Base-by-base conservation (phyloP, 164 flowering plant species). In the Platanus orientalis region DNA sequence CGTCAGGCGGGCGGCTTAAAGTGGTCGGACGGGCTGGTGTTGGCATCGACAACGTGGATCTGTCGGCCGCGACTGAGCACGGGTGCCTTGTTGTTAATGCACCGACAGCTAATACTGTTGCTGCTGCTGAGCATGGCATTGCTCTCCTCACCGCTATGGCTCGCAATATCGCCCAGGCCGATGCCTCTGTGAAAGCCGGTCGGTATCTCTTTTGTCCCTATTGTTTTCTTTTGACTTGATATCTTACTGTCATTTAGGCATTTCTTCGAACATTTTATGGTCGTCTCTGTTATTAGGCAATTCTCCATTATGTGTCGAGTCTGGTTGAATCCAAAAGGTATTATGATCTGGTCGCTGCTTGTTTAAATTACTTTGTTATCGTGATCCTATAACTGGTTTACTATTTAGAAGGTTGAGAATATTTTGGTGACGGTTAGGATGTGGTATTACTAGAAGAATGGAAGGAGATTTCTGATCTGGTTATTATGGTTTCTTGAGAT, bases 1-100 rank as follows among this genome's bases (percentile, higher is more conserved):
- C 86, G 14, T 80, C 92, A 2, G 79, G 75, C 5, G 92, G 94
- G 7, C 68, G 97, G 61, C 65, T 90, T 6, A 90, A 82, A 83
- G 96, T 90, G 4, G 96, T 90, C 0, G 96, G 96, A n/a, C 64
- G 94, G 6, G 96, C 96, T 36, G 96, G 94, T 27, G 96, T 90
- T 1, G 96, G 96, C 17, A 87, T 90, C 51, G 96, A 90, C 55
- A 90, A 90, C 53, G 94, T 90, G 45, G 96, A 90, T 80, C 83
- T 87, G 59, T 75, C 81, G 1, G 94, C 94, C 0, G 96, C 96
- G 10, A 87, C 94, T 6, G 94, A 86, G 79, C 81, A 76, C 58
- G 96, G 96, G 0, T 90, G 96, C 55, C 69, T 90, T 23, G 94
- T 90, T 20, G 96, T 90, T 23, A 90, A 90, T 59, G 96, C 96